Conservation (phyloP, 495 filamentous ascomycete genomes). For the Tirmania nivea region DNA sequence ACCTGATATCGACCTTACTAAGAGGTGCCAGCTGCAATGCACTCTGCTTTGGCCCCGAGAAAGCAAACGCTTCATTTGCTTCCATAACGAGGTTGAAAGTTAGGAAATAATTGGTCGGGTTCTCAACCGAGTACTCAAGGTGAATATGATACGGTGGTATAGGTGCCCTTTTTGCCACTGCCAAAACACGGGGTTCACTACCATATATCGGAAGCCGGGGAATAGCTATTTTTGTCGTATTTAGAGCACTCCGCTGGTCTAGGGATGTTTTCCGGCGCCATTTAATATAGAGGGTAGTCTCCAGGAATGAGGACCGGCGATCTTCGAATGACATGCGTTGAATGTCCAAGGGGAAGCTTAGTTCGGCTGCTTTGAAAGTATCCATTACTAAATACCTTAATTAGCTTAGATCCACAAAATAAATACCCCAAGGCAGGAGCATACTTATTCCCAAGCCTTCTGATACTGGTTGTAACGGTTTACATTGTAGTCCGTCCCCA, state of each 20-base stretch:
- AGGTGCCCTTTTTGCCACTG: conserved; percentile 22
- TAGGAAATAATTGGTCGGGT: conserved; percentile 80
- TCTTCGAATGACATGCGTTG: conserved; percentile 64
- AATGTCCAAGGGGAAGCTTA: conserved; percentile 39
- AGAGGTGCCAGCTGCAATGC: conserved; percentile 59
- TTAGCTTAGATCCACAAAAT: too few relatives aligned
- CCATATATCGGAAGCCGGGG: conserved; percentile 59
- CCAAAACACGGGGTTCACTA: conserved; percentile 73
- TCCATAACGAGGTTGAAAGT: conserved; percentile 88
- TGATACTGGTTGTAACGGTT: conserved; percentile 20
- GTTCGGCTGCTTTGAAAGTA: neutral
- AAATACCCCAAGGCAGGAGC: too few relatives aligned
- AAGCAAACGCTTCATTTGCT: conserved; percentile 74
- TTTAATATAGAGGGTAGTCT: conserved; percentile 49
- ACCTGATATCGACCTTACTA: conserved; percentile 45
- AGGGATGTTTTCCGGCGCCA: conserved; percentile 37
- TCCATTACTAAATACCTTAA: neutral
- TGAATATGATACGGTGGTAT: neutral
- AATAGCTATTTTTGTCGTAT: conserved; percentile 41
- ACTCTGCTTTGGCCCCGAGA: conserved; percentile 66
- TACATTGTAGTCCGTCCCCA: conserved; percentile 11
- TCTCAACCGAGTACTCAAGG: conserved; percentile 53
- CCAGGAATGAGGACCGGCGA: conserved; percentile 43
- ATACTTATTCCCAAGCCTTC: too few relatives aligned
- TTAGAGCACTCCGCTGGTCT: conserved; percentile 20